phyloP scores from a whole-genome alignment of 1,284 basidiomycete species.

The Fomitopsis betulina region DNA sequence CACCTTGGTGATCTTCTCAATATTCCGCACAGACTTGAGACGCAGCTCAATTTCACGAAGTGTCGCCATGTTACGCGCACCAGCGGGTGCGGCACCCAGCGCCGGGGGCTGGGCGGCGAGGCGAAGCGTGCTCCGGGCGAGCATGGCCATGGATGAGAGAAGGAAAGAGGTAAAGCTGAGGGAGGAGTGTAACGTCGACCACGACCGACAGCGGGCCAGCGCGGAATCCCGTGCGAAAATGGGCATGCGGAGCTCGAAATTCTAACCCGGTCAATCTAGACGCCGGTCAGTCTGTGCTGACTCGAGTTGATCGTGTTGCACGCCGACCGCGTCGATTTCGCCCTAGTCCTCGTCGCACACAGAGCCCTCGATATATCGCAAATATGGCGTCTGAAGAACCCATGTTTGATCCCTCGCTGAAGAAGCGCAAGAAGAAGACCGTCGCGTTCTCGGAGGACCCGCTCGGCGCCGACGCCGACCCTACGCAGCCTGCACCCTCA shows the following conservation, averaged over 20 bases:
- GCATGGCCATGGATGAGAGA: constrained; percentile 26
- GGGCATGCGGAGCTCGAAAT: constrained; percentile 16
- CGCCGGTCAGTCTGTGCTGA: constrained; percentile 2
- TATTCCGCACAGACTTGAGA: constrained; percentile 96
- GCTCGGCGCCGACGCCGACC: constrained; percentile 77
- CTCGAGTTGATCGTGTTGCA: constrained; percentile 10
- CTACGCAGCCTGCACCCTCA: constrained; percentile 68
- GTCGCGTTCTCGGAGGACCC: constrained; percentile 83
- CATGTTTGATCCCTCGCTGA: constrained; percentile 77
- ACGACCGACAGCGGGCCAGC: constrained; percentile 6
- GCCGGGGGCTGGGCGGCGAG: constrained; percentile 51
- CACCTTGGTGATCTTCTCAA: constrained; percentile 99
- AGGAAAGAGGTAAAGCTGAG: constrained; percentile 12
- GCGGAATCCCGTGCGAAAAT: constrained; percentile 19
- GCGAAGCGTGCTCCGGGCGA: constrained; percentile 70
- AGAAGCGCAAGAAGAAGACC: constrained; percentile 82
- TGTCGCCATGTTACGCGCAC: constrained; percentile 90
- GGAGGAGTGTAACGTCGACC: constrained; percentile 19
- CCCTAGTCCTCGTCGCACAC: neutral
- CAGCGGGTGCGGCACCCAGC: constrained; percentile 56
- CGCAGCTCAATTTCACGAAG: constrained; percentile 96
- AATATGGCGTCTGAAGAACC: constrained; percentile 64
- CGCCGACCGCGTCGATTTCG: constrained; percentile 6
- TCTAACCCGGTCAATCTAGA: neutral
- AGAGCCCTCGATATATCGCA: constrained; percentile 18